Conservation (phyloP, 106 monocot genomes). For the Iris macrosiphon region DNA sequence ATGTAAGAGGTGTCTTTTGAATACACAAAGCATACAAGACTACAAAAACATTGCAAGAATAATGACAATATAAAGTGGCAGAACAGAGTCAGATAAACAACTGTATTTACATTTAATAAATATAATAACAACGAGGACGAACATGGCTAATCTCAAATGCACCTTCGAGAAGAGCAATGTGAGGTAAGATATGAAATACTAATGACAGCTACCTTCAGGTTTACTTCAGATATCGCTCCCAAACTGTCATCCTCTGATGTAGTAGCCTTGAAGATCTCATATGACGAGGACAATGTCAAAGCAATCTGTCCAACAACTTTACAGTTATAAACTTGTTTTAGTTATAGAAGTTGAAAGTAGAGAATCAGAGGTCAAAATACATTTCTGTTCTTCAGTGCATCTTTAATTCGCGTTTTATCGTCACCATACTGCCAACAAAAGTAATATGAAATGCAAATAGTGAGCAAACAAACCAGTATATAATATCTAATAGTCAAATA, state of each 20-base stretch:
- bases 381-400: constrained; percentile 56
- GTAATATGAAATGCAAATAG: background rate
- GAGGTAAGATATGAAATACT: too few species aligned
- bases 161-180: too few species aligned
- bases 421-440: constrained; percentile 59
- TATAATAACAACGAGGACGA: too few species aligned
- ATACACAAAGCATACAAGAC: too few species aligned
- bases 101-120: too few species aligned
- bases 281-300: constrained; percentile 36
- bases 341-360: background rate
- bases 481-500: too few species aligned
- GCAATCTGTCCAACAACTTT: constrained; percentile 29
- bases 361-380: constrained; percentile 13
- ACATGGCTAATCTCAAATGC: too few species aligned
- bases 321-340: background rate
- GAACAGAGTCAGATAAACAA: too few species aligned
- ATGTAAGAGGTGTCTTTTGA: too few species aligned
- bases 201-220: constrained; percentile 72
- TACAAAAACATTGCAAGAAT: too few species aligned
- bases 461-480: background rate
- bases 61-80: too few species aligned
- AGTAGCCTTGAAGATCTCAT: constrained; percentile 54
- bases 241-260: constrained; percentile 25
- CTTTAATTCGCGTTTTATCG: constrained; percentile 62
- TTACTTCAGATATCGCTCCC: constrained; percentile 61